A percentile compares a stretch with the other conserved stretches of the same genome.
phyloP scores from a whole-genome alignment of 192 early-diverging fungal species.

The Backusella westeae region DNA sequence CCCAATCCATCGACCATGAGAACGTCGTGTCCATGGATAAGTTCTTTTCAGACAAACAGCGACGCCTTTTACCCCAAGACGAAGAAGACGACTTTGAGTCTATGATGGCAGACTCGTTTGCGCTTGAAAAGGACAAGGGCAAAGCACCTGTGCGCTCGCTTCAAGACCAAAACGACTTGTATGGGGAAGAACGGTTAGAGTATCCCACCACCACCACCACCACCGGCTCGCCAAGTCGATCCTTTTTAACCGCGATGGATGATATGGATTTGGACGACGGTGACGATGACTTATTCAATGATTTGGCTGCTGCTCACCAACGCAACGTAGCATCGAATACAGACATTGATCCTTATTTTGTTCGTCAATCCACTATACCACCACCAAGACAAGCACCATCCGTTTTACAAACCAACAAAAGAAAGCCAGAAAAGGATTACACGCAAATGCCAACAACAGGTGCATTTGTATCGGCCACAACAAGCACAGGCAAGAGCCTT shows the following conservation, averaged over 20 bases:
- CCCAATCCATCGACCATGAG: neutral
- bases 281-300: neutral
- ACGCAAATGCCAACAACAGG: slow-evolving; percentile 41
- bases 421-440: slow-evolving; percentile 21
- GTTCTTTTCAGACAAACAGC: neutral
- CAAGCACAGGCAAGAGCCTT: slow-evolving; percentile 33
- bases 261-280: slow-evolving; percentile 8
- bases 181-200: neutral
- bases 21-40: neutral
- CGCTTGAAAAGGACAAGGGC: neutral
- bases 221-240: neutral
- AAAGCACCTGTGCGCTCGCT: no score
- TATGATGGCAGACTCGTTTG: neutral
- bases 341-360: neutral
- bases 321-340: neutral
- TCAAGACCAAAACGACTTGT: neutral
- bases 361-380: no score
- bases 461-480: slow-evolving; percentile 37
- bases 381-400: no score
- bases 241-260: neutral
- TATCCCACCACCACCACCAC: neutral
- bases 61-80: neutral
- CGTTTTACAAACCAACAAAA: neutral
- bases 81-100: neutral
- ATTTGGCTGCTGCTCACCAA: neutral